Evolutionary conservation across 1,139 yeast species (phyloP).

Genomic region (Nakaseomyces kungkrabaensis): DNA sequence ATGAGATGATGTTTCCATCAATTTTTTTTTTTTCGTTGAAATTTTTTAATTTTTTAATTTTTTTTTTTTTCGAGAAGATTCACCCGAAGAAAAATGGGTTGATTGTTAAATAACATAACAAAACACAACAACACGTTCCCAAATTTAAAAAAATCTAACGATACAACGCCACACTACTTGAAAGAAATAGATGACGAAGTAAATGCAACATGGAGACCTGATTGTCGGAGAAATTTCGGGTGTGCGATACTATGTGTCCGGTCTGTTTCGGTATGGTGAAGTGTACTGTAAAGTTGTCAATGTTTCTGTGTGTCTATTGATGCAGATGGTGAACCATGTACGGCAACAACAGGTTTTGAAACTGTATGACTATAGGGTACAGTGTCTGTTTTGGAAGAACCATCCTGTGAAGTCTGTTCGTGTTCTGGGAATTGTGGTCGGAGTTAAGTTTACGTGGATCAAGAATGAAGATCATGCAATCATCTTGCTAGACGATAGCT

Average conservation of each 20-base stretch:
- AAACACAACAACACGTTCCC: too few species aligned
- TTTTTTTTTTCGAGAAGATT: too few species aligned
- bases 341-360: not conserved
- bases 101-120: too few species aligned
- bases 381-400: constrained; percentile 16
- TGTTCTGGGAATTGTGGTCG: constrained; percentile 17
- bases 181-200: not conserved
- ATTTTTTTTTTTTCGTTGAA: not conserved
- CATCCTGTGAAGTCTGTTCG: constrained; percentile 17
- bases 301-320: not conserved
- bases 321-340: not conserved
- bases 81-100: too few species aligned
- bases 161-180: too few species aligned
- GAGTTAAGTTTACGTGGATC: constrained; percentile 13
- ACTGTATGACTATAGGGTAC: not conserved
- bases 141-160: too few species aligned
- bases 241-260: not conserved
- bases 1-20: too few species aligned
- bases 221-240: not conserved
- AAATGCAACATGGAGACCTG: constrained; percentile 1
- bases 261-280: not conserved
- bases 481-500: constrained; percentile 22
- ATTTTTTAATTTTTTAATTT: not conserved
- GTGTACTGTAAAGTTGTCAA: not conserved
- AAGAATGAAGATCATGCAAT: constrained; percentile 14